phyloP scores from a whole-genome alignment of 148 eudicot species.

The Arbutus unedo region DNA sequence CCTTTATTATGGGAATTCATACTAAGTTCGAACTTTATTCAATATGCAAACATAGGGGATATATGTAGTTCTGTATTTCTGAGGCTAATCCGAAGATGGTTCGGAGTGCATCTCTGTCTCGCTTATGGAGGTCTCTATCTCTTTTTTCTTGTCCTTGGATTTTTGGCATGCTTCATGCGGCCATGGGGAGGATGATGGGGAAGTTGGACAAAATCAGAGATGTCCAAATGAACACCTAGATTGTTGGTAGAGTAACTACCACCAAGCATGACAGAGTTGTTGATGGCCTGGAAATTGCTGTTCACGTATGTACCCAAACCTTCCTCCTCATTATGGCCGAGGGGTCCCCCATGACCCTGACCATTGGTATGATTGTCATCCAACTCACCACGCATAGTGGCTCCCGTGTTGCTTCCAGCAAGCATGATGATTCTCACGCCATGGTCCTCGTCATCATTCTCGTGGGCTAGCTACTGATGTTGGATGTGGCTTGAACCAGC shows the following conservation, averaged over 20 bases:
- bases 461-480: conserved; percentile 14
- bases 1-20: too few relatives aligned
- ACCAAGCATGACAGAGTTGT: conserved; percentile 76
- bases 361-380: conserved; percentile 20
- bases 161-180: conserved; percentile 10
- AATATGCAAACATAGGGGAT: background rate
- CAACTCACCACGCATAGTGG: conserved; percentile 60
- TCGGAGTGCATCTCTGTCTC: conserved; percentile 25
- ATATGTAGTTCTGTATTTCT: background rate
- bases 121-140: conserved; percentile 27
- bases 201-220: conserved; percentile 22
- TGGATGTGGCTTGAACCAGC: conserved; percentile 26
- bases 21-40: background rate
- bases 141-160: conserved; percentile 20
- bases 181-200: background rate
- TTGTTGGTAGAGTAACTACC: conserved; percentile 63
- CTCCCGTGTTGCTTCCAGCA: conserved; percentile 76
- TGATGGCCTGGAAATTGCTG: conserved; percentile 79
- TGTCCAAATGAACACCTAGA: conserved; percentile 82
- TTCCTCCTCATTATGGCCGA: conserved; percentile 23
- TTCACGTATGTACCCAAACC: conserved; percentile 54
- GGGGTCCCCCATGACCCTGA: background rate
- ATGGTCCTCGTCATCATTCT: conserved; percentile 35
- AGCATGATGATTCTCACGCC: conserved; percentile 61
- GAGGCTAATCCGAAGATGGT: background rate